Evolutionary conservation across 2,329 filamentous ascomycete genomes (phyloP), one percentile per base, ranked within the genome.

Genomic region (Aspergillus tamarii): DNA sequence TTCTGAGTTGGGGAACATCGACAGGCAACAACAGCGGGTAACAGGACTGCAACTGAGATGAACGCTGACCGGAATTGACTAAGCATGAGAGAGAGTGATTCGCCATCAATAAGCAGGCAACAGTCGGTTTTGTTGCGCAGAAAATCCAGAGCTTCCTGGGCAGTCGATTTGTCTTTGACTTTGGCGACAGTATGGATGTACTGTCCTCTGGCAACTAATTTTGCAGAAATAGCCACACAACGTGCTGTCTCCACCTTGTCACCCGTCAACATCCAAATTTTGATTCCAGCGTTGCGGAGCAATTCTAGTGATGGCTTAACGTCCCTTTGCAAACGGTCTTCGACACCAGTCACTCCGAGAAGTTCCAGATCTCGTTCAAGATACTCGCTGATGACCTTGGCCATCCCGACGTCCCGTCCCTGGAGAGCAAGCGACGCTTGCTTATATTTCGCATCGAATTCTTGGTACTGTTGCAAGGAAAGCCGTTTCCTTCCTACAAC

Each of bases 261-360:
- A 54, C 95, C 95, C 0, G 95, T 99, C 76, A 99, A 84, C 95
- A 99, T 99, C 95, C 95, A 99, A 57, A 99, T 98, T 78, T 98
- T 98, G 80, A 99, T 95, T 30, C 95, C 95, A 0, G 95, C 95
- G 72, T 99, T 99, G 69, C 95, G 92, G 59, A 99, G 86, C 6
- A 99, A 87, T 78, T 99, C 96, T 7, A 99, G 84, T 0, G 93
- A 97, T 1, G 94, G 91, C 77, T 98, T 99, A 73, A 99, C 95
- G 73, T 98, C 93, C 67, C 89, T 90, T 76, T 99, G 95, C 14
- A 99, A 86, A 75, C 96, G 97, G 79, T 99, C 95, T 78, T 99
- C 96, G 0, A 99, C 95, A 67, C 95, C 95, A 1, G 95, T 99
- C 14, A 99, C 94, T n/a, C 95, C 95, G 1, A 98, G 86, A 7